A percentile compares a stretch with the other conserved stretches of the same genome.
phyloP scores from a whole-genome alignment of 1,284 basidiomycete species.

The Fomitopsis betulina region DNA sequence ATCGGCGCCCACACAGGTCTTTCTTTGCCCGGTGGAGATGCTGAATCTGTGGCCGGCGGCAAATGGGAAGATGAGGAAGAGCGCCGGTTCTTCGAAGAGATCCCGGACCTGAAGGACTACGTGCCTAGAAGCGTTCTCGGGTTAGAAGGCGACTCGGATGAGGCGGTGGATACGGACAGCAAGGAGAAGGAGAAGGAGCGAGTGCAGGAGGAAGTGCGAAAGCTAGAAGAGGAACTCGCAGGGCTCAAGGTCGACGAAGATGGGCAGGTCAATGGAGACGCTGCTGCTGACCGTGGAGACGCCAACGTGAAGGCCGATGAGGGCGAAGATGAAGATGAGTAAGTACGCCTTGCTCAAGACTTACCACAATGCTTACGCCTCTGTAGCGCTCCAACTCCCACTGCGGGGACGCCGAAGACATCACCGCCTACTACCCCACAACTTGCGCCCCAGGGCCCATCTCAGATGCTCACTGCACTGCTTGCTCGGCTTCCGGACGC shows the following conservation, averaged over 20 bases:
- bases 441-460: conserved; percentile 80
- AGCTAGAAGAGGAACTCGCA: conserved; percentile 66
- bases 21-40: conserved; percentile 39
- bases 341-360: conserved; percentile 16
- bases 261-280: conserved; percentile 3
- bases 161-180: conserved; percentile 28
- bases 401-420: conserved; percentile 59
- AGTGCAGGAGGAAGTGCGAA: conserved; percentile 60
- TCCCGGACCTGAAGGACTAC: conserved; percentile 88
- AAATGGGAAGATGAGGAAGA: conserved; percentile 99
- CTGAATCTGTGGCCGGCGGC: conserved; percentile 63
- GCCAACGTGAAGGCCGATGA: conserved; percentile 17
- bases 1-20: conserved; percentile 53
- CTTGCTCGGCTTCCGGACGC: conserved; percentile 91
- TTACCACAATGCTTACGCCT: conserved; percentile 2
- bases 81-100: conserved; percentile 89
- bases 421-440: conserved; percentile 64
- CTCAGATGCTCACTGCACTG: conserved; percentile 89
- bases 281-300: conserved; percentile 7
- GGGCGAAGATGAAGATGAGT: conserved; percentile 50
- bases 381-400: conserved; percentile 52
- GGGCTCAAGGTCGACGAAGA: conserved; percentile 37
- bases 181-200: conserved; percentile 42
- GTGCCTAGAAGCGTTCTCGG: conserved; percentile 88
- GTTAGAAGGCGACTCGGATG: conserved; percentile 53